Base-by-base conservation (phyloP, 768 basidiomycete species). In the Heimioporus sp. region DNA sequence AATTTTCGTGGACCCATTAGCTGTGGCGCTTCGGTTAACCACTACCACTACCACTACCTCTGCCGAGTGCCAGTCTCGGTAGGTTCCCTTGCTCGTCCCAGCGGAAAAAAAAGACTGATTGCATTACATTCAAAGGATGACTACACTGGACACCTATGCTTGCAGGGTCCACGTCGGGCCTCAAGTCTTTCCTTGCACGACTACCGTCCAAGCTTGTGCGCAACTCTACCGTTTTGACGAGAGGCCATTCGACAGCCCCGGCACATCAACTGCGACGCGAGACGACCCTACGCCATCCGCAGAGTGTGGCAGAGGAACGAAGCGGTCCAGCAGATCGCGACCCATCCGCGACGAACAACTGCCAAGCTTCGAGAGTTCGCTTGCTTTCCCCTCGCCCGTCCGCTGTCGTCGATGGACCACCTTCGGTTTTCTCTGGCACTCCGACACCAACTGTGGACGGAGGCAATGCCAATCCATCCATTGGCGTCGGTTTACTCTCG, bases 131-230 rank as follows among this genome's bases (percentile, higher is more conserved):
- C 35, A 30, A 62, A 88, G 86, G 79, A 88, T 90, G 87, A 85
- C 78, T 85, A 81, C 75, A 76, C 59, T 62, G 73, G 56, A 62
- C 56, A 83, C 87, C 83, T 80, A 91, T 90, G 88, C 80, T 88
- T 73, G 82, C 82, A 83, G 86, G 81, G 82, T 86, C 85, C 80
- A 83, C 80, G 77, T 79, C 78, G 80, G 83, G 82, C 80, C 78
- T 81, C 76, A 74, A 69, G 75, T 69, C 73, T 57, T 68, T 71
- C 65, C 66, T 64, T 59, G 61, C 63, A n/a, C 58, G 62, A 46
- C 60, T 59, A 46, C 59, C 62, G 70, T 74, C 70, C 67, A 65
- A 63, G 41, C 55, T 57, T 49, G 54, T 45, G 51, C 61, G 50
- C 38, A 54, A 52, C 43, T 49, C 50, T 31, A 51, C 24, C 32